Evolutionary conservation across 2,329 filamentous ascomycete genomes (phyloP).

Genomic region (Venturia pyrina): DNA sequence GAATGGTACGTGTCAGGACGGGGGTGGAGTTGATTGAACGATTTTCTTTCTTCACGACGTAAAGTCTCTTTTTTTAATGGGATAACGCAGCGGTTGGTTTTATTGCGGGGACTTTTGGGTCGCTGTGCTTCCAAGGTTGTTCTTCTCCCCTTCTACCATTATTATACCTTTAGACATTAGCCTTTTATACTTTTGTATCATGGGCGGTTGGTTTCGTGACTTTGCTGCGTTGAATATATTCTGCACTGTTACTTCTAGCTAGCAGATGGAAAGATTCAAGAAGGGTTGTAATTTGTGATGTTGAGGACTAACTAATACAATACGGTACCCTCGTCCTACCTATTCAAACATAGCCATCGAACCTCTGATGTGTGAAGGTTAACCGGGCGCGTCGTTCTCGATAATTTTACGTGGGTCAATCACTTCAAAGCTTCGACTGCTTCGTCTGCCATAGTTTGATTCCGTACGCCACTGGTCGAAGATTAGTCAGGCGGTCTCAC

Average conservation of each 20-base stretch:
- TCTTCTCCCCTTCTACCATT: background rate
- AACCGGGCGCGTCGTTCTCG: background rate
- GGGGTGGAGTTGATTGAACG: background rate
- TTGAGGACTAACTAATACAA: background rate
- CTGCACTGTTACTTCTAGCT: background rate
- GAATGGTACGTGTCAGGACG: background rate
- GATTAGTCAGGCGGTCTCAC: background rate
- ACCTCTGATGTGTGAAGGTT: background rate
- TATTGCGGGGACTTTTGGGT: background rate
- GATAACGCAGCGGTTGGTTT: background rate
- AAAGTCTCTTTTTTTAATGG: background rate
- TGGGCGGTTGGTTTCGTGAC: background rate
- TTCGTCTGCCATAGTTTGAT: conserved; percentile 7
- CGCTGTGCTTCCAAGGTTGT: background rate
- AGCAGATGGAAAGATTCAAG: background rate
- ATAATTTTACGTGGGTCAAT: background rate
- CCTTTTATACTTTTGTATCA: background rate
- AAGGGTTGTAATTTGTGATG: background rate
- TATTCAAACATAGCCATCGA: background rate
- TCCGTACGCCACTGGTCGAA: conserved; percentile 1
- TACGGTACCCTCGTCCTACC: background rate
- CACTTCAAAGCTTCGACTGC: conserved; percentile 3
- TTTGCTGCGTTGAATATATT: background rate
- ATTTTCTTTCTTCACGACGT: background rate
- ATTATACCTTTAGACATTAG: background rate